Base-by-base conservation (phyloP, 1,139 yeast species). In the Protomyces arabidopsidicola region DNA sequence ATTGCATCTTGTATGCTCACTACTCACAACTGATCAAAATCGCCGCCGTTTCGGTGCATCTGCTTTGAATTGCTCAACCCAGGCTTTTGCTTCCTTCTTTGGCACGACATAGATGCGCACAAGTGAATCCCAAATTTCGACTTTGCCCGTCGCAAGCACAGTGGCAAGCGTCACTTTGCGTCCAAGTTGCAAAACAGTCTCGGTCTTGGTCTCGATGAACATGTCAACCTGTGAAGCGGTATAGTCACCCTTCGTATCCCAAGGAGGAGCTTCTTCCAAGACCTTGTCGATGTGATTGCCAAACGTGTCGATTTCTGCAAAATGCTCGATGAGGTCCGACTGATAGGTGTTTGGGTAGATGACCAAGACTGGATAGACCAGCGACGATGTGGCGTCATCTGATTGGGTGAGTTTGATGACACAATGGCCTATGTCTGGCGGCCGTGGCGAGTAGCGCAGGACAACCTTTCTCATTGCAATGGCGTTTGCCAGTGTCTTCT, bases 341-440 rank as follows among this genome's bases (percentile, higher is more conserved):
- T 89, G 95, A 72, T 87, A 88, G 8, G 84, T 84, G 3, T 93
- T 82, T 14, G 98, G 98, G 70, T 90, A 93, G 66, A 91, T 75
- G 16, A 90, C 78, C 77, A 88, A 79, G 0, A 93, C 87, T 0
- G 98, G 97, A 69, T 90, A 81, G 22, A 87, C 80, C 62, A 93
- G 76, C 70, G 88, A 90, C 0, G 96, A 87, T 69, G 88, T 88
- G 62, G 87, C 80, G 72, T 90, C 96, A 60, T 77, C 71, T 9
- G 84, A 82, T 70, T 89, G 87, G 72, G 88, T 95, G 45, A 93
- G 78, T 65, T 78, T 78, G 45, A 84, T 72, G 62, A 77, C 75
- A 34, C 72, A 66, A 38, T 71, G 71, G 22, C 63, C 65, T 59
- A 60, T 36, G 42, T 64, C 67, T 8, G 66, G 65, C 24, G 60